A percentile compares a stretch with the other conserved stretches of the same genome.
Conservation (phyloP, 2,329 filamentous ascomycete genomes). For the Sarocladiaceae sp. region DNA sequence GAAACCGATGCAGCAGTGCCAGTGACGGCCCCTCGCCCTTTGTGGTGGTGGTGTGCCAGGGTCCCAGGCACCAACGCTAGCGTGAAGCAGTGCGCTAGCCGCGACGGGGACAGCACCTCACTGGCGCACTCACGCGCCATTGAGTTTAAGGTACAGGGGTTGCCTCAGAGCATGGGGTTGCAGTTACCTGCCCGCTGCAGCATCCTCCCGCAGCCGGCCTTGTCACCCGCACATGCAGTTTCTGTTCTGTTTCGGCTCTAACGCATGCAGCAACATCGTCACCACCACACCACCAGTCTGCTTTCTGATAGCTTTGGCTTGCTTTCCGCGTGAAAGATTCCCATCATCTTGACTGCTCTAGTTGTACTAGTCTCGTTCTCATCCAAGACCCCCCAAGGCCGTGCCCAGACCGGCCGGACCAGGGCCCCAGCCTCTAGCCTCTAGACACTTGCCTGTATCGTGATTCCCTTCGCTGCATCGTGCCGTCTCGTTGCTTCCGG, state of each 20-base stretch:
- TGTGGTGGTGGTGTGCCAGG: background rate
- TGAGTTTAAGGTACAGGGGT: background rate
- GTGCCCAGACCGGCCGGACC: conserved; percentile 7
- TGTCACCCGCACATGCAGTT: too few relatives aligned
- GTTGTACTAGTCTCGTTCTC: background rate
- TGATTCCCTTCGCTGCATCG: conserved; percentile 1
- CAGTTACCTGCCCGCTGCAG: too few relatives aligned
- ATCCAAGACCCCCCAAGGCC: conserved; percentile 9
- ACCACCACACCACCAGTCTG: background rate
- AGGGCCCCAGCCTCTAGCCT: conserved; percentile 4
- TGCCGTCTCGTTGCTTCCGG: conserved; percentile 7
- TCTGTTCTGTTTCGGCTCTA: background rate
- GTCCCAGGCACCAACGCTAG: conserved; percentile 5
- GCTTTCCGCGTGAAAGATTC: background rate
- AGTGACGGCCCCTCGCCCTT: too few relatives aligned
- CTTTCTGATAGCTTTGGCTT: too few relatives aligned
- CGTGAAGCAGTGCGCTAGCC: conserved; percentile 3
- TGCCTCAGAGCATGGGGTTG: background rate
- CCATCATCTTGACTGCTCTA: too few relatives aligned
- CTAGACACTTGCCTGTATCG: conserved; percentile 4
- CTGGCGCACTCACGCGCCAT: background rate
- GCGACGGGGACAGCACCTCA: background rate
- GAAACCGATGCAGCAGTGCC: too few relatives aligned
- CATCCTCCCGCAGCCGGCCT: too few relatives aligned
- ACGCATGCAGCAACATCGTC: background rate